A percentile compares a stretch with the other conserved stretches of the same genome.
phyloP scores from a whole-genome alignment of 1,284 basidiomycete genomes.

The Bjerkandera adusta region DNA sequence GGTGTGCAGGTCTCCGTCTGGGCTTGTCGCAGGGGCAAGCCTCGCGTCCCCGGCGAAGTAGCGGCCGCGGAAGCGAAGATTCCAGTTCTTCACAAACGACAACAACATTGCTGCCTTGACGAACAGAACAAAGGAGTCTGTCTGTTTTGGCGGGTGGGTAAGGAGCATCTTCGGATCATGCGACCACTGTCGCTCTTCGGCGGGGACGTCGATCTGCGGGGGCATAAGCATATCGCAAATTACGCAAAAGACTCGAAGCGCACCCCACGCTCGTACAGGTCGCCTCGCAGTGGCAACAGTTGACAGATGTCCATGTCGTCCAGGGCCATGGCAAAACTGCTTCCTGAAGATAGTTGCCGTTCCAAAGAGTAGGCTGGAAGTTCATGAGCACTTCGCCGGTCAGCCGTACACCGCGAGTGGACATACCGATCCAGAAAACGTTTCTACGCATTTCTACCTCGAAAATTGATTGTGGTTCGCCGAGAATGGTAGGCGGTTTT shows the following conservation, averaged over 20 bases:
- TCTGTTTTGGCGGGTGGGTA: slow-evolving; percentile 55
- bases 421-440: slow-evolving; percentile 53
- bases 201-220: slow-evolving; percentile 41
- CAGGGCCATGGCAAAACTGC: slow-evolving; percentile 65
- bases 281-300: slow-evolving; percentile 58
- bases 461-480: slow-evolving; percentile 50
- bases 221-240: too few species aligned
- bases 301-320: slow-evolving; percentile 72
- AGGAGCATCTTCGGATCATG: slow-evolving; percentile 58
- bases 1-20: slow-evolving; percentile 12
- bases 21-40: slow-evolving; percentile 9
- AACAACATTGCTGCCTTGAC: slow-evolving; percentile 67
- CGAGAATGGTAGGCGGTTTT: slow-evolving; percentile 44
- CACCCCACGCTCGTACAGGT: slow-evolving; percentile 60
- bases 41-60: slow-evolving; percentile 54
- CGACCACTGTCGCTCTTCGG: slow-evolving; percentile 64
- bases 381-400: background rate
- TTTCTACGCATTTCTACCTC: slow-evolving; percentile 71
- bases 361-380: slow-evolving; percentile 58
- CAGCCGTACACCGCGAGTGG: background rate
- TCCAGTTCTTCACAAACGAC: slow-evolving; percentile 68
- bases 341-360: slow-evolving; percentile 59
- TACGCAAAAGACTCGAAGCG: slow-evolving; percentile 18
- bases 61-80: slow-evolving; percentile 58
- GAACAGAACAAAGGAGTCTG: slow-evolving; percentile 68